phyloP scores from a whole-genome alignment of 768 basidiomycete species.

The Rhodosporidiobolus odoratus region DNA sequence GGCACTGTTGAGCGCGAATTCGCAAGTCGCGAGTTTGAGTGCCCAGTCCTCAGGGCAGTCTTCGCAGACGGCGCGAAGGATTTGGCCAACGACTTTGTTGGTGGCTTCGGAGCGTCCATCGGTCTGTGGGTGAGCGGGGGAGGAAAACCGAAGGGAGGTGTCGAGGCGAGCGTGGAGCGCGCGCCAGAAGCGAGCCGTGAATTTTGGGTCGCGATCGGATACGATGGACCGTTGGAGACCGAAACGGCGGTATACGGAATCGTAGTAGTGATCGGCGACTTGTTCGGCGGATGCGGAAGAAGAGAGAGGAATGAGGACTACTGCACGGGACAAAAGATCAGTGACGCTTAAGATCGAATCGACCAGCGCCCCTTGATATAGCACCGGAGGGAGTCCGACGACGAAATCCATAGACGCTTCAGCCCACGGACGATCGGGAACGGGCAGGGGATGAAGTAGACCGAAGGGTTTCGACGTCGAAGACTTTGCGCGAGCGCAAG shows the following conservation, averaged over 20 bases:
- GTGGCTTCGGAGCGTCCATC: conserved; percentile 50
- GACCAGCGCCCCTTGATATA: neutral
- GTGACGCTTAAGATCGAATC: conserved; percentile 9
- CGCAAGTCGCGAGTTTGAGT: conserved; percentile 43
- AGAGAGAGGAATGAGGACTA: neutral
- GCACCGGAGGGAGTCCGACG: neutral
- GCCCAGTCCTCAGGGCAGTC: conserved; percentile 45
- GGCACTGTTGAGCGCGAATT: conserved; percentile 49
- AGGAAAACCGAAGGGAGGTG: conserved; percentile 47
- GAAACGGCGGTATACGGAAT: conserved; percentile 47
- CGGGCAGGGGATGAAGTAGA: conserved; percentile 2
- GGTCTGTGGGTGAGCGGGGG: conserved; percentile 51
- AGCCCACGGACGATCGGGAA: neutral
- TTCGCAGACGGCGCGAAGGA: conserved; percentile 21
- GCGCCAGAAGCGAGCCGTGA: conserved; percentile 51
- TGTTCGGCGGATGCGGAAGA: conserved; percentile 40
- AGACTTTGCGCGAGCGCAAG: conserved; percentile 5
- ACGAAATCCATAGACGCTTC: conserved; percentile 7
- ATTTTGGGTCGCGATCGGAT: conserved; percentile 50
- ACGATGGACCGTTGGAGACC: conserved; percentile 50
- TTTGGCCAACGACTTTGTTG: conserved; percentile 32
- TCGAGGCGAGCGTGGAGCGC: conserved; percentile 45
- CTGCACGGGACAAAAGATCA: neutral
- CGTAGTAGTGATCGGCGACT: conserved; percentile 48
- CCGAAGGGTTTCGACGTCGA: neutral